A percentile compares a stretch with the other conserved stretches of the same genome.
Conservation (phyloP, 805 yeast species). For the Spathaspora passalidarum region DNA sequence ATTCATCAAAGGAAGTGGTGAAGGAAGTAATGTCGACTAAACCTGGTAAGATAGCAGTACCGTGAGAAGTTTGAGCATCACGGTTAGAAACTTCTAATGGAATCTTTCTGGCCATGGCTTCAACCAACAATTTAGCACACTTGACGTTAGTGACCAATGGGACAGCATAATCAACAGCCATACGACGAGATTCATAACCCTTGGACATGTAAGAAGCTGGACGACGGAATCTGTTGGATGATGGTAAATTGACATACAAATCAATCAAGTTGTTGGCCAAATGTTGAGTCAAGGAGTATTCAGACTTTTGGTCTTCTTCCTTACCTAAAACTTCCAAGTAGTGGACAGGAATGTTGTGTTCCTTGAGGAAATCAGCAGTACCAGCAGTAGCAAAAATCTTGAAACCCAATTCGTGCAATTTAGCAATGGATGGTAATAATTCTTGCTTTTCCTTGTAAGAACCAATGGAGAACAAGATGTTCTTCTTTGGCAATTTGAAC, state of each 20-base stretch:
- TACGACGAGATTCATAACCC: conserved; percentile 97
- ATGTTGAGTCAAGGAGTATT: conserved; percentile 94
- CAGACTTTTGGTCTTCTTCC: conserved; percentile 78
- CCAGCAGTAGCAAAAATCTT: conserved; percentile 97
- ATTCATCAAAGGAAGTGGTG: conserved; percentile 67
- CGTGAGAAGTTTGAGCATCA: conserved; percentile 90
- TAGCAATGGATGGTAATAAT: conserved; percentile 81
- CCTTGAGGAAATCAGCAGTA: conserved; percentile 96
- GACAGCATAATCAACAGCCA: conserved; percentile 98
- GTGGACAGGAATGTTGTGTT: conserved; percentile 91
- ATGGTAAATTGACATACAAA: conserved; percentile 93
- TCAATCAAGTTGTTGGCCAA: conserved; percentile 96
- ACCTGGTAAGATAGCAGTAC: conserved; percentile 81
- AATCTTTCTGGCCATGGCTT: conserved; percentile 79
- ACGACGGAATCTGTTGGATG: conserved; percentile 95
- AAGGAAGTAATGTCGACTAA: conserved; percentile 78
- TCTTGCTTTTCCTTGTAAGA: conserved; percentile 96
- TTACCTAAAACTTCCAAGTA: conserved; percentile 84
- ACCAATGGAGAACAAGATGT: conserved; percentile 90
- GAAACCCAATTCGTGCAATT: conserved; percentile 79
- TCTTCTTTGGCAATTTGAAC: conserved; percentile 91
- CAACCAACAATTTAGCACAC: conserved; percentile 92
- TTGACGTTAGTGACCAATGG: conserved; percentile 97
- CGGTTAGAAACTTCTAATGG: conserved; percentile 66
- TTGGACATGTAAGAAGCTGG: conserved; percentile 97